Evolutionary conservation across 1,284 basidiomycete genomes (phyloP), one percentile per base, ranked within the genome.

Genomic region (Gymnopus androsaceus): DNA sequence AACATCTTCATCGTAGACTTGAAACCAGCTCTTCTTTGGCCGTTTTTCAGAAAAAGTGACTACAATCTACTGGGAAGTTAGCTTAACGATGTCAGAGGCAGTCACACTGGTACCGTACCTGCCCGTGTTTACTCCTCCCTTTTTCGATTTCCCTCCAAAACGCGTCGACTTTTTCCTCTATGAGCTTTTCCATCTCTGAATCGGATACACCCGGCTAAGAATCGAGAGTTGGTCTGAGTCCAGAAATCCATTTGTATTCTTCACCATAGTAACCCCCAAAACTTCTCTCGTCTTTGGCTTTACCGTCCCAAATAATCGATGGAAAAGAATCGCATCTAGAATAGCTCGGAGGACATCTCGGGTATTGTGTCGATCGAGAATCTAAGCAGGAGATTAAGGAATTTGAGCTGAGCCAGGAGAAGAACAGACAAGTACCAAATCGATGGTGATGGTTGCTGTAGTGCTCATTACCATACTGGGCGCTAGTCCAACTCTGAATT

Each of bases 141-240:
- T 75, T 78, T 66, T 92, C 88, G 30, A 92, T 78, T 2, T 76
- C 85, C 60, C 82, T 86, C 86, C 87, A 88, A 60, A 91, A 90
- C 1, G 76, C 71, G 56, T 89, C 86, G 0, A 91, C 87, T 62
- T 88, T 90, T n/a, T 88, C 82, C 36, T 82, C 78, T 9, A 92
- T 78, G 15, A 90, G 79, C 46, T 75, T 74, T 63, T 86, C 82
- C 69, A 87, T 88, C 50, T 81, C 81, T 1, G 78, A 69, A 68
- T 92, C 89, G 23, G 83, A 80, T 12, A 92, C 84, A 3, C 85
- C 88, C 6, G 90, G 90, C 89, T 91, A n/a, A n/a, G 54, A n/a
- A n/a, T n/a, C n/a, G n/a, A n/a, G n/a, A n/a, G n/a, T n/a, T n/a
- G n/a, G n/a, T n/a, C n/a, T n/a, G n/a, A n/a, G n/a, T n/a, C n/a